Evolutionary conservation across 176 grass and related monocot genomes (phyloP).

Genomic region (Oryza glumipatula): DNA sequence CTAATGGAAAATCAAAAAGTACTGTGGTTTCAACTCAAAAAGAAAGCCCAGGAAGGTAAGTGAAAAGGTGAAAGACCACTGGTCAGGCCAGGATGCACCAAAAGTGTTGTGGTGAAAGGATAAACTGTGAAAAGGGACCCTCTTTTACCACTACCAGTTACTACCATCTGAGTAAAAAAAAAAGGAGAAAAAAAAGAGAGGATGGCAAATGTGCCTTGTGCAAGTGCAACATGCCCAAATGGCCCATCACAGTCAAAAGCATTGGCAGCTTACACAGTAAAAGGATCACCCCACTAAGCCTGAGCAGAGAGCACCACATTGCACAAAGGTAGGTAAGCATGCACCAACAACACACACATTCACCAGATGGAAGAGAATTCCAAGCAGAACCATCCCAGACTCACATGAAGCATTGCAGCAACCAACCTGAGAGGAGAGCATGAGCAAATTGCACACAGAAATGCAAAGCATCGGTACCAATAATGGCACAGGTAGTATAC

Average conservation of each 20-base stretch:
- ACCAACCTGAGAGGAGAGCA: conserved; percentile 5
- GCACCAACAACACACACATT: conserved; percentile 18
- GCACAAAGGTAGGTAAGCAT: conserved; percentile 37
- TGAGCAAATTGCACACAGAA: conserved; percentile 33
- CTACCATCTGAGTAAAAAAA: conserved; percentile 8
- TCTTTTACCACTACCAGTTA: conserved; percentile 39
- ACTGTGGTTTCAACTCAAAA: conserved; percentile 21
- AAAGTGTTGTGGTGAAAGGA: conserved; percentile 14
- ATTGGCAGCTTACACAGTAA: conserved; percentile 32
- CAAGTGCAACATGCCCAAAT: conserved; percentile 36
- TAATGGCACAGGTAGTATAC: conserved; percentile 30
- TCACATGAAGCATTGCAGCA: conserved; percentile 27
- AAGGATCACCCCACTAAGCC: conserved; percentile 39
- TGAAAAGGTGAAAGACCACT: conserved; percentile 15
- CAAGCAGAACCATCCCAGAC: conserved; percentile 21
- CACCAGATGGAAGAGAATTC: conserved; percentile 10
- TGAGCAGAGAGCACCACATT: conserved; percentile 18
- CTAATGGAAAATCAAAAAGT: conserved; percentile 8
- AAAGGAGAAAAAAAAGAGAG: background rate
- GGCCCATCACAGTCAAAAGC: conserved; percentile 34
- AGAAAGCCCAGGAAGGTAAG: conserved; percentile 18
- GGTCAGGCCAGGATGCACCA: background rate
- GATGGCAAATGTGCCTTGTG: background rate
- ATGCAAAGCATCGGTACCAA: conserved; percentile 40
- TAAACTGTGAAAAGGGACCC: conserved; percentile 1